Evolutionary conservation across 2,329 filamentous ascomycete species (phyloP).

Genomic region (Teratosphaeria nubilosa): DNA sequence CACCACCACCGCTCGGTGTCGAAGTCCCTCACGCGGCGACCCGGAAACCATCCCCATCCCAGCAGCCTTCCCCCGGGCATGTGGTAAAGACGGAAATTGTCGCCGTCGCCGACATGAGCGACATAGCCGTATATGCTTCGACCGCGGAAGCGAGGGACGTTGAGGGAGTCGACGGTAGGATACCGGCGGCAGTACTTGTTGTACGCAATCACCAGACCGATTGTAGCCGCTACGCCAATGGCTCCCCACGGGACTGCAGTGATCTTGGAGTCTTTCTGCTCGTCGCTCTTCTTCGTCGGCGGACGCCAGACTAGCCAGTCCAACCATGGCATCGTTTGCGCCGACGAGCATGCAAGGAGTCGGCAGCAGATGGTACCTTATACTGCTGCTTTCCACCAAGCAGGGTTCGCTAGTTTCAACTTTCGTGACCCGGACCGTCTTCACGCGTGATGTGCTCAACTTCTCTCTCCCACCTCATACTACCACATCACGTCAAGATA

Average conservation of each 20-base stretch:
- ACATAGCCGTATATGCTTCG: slow-evolving; percentile 75
- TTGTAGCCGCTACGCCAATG: slow-evolving; percentile 39
- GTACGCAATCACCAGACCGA: slow-evolving; percentile 52
- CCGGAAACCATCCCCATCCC: slow-evolving; percentile 60
- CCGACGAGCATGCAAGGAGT: neutral
- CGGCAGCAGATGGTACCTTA: neutral
- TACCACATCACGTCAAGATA: too few relatives aligned
- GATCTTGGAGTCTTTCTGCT: slow-evolving; percentile 6
- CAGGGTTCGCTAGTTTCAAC: too few relatives aligned
- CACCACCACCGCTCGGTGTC: slow-evolving; percentile 4
- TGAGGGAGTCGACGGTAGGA: slow-evolving; percentile 64
- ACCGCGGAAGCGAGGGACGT: slow-evolving; percentile 61
- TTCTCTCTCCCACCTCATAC: too few relatives aligned
- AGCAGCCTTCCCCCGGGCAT: slow-evolving; percentile 79
- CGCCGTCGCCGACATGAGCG: slow-evolving; percentile 90
- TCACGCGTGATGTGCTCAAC: too few relatives aligned
- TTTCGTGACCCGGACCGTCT: too few relatives aligned
- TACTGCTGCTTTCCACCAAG: too few relatives aligned
- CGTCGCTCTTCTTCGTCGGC: slow-evolving; percentile 19
- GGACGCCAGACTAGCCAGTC: slow-evolving; percentile 7
- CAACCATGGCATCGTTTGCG: slow-evolving; percentile 8
- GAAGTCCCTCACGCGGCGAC: slow-evolving; percentile 4
- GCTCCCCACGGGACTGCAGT: slow-evolving; percentile 34
- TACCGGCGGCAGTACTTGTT: slow-evolving; percentile 69
- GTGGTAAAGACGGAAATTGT: slow-evolving; percentile 90